Percentiles rank a stretch among this genome's conserved stretches.
Evolutionary conservation across 176 grass and related monocot genomes (phyloP).

Genomic region (Carex littledalei): DNA sequence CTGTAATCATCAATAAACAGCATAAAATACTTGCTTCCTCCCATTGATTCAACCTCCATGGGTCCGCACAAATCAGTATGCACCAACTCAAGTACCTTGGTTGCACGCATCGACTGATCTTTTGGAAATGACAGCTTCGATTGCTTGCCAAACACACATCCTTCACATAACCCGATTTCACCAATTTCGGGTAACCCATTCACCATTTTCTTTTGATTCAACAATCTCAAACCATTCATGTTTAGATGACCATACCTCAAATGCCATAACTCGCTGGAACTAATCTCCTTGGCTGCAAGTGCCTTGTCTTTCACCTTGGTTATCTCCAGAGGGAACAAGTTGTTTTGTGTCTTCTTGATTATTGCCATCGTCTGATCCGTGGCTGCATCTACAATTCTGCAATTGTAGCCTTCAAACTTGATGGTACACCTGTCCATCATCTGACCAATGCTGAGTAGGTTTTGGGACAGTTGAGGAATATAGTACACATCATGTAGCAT

Average conservation of each 20-base stretch:
- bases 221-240: not conserved
- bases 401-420: constrained; percentile 5
- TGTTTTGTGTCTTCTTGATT: not conserved
- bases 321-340: not conserved
- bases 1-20: too few relatives aligned
- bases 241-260: constrained; percentile 14
- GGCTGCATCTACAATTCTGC: not conserved
- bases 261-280: not conserved
- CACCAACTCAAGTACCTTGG: too few relatives aligned
- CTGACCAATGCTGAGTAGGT: not conserved
- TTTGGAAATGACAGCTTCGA: too few relatives aligned
- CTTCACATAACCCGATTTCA: not conserved
- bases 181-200: not conserved
- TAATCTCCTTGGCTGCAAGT: not conserved
- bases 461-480: not conserved
- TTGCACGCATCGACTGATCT: too few relatives aligned
- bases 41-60: too few relatives aligned
- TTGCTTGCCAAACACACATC: not conserved
- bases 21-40: too few relatives aligned
- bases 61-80: too few relatives aligned
- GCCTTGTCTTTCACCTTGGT: not conserved
- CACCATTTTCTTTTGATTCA: constrained; percentile 22
- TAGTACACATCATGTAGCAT: constrained; percentile 7
- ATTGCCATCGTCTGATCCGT: too few relatives aligned
- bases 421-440: not conserved